Evolutionary conservation across 139 green algal species (phyloP).

Genomic region (Gonium pectorale): DNA sequence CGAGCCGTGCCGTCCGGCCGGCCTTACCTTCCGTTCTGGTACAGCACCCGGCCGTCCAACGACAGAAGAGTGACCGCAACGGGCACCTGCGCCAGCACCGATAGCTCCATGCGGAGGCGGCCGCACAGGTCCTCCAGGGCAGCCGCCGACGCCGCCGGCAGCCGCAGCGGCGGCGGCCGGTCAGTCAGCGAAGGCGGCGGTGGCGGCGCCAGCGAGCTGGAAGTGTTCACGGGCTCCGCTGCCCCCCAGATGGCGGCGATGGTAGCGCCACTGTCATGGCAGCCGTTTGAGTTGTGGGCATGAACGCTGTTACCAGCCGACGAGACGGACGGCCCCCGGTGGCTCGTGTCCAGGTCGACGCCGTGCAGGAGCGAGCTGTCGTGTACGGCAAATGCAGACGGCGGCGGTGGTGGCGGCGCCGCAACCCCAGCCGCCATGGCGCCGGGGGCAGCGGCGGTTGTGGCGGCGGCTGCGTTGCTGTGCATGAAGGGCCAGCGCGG

Average conservation of each 20-base stretch:
- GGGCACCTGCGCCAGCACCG: slow-evolving; percentile 15
- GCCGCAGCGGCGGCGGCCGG: no score
- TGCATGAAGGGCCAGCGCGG: not conserved
- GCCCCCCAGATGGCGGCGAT: no score
- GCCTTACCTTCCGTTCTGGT: slow-evolving; percentile 37
- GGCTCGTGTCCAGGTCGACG: no score
- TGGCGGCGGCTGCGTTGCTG: not conserved
- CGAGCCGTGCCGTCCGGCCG: no score
- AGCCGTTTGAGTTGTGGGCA: no score
- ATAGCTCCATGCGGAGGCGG: not conserved
- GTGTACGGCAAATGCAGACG: not conserved
- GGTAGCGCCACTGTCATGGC: no score
- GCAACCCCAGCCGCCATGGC: not conserved
- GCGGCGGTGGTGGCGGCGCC: not conserved
- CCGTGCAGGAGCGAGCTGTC: no score
- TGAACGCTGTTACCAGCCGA: no score
- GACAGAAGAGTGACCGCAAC: not conserved
- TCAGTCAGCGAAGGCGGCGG: no score
- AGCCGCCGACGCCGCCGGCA: not conserved
- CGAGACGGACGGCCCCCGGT: no score
- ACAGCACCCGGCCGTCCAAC: not conserved
- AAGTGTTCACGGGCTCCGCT: no score
- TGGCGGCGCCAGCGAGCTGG: not conserved
- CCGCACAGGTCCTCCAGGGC: not conserved
- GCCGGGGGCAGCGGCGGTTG: not conserved